These are phyloP conservation scores for Parachaetomium inaequale DNA, from an alignment of 495 filamentous ascomycete species.

Conservation along the genomic window DNA sequence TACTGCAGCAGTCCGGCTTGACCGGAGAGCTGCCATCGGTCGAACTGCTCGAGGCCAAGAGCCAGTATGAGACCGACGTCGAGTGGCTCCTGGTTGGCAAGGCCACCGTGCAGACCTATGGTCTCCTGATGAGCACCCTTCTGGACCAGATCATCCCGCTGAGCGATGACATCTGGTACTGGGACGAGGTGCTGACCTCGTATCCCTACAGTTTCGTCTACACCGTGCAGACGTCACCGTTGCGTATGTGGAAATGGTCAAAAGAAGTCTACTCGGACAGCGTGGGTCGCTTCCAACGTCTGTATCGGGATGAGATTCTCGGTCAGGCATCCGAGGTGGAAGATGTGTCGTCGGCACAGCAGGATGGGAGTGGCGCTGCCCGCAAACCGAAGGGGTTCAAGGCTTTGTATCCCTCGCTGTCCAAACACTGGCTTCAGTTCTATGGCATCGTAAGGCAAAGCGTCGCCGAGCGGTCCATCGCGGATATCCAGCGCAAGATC, in stretches of 20 bases:
- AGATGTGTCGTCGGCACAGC: neutral
- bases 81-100: conserved; percentile 88
- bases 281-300: conserved; percentile 41
- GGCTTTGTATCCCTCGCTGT: conserved; percentile 28
- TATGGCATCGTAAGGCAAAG: conserved; percentile 74
- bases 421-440: conserved; percentile 67
- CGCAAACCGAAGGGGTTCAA: neutral
- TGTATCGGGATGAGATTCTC: conserved; percentile 13
- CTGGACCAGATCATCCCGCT: conserved; percentile 77
- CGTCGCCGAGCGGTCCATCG: conserved; percentile 58
- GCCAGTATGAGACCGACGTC: conserved; percentile 63
- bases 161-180: conserved; percentile 84
- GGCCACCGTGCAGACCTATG: conserved; percentile 79
- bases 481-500: conserved; percentile 56
- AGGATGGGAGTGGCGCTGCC: neutral
- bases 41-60: conserved; percentile 30
- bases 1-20: conserved; percentile 59
- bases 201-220: conserved; percentile 70
- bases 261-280: conserved; percentile 61
- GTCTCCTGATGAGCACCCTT: conserved; percentile 65
- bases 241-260: conserved; percentile 62
- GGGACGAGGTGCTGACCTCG: conserved; percentile 78
- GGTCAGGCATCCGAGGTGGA: neutral
- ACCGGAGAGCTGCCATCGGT: conserved; percentile 8
- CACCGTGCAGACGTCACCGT: conserved; percentile 74